Evolutionary conservation across 306 rosid genomes (phyloP), one percentile per base, ranked within the genome.

Genomic region (Urtica urens): DNA sequence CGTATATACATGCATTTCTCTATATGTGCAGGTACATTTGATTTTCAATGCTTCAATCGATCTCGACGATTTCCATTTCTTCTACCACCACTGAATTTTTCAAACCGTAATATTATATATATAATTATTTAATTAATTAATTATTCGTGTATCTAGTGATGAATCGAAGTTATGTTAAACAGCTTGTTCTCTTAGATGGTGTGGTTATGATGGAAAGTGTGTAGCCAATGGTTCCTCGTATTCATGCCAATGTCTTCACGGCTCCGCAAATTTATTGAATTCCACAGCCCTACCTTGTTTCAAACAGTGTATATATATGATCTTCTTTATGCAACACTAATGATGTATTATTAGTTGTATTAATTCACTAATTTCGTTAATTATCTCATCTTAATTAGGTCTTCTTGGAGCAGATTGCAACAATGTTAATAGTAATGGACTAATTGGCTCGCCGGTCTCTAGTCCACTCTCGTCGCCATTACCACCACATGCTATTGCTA

Each of bases 171-270:
- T 9, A 48, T 22, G 6, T 4, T 28, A 10, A 28, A 17, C 71
- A 67, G 74, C 34, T 50, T 73, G 79, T 65, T 21, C 28, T 6
- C 9, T 53, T 5, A 55, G 38, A 34, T 68, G 75, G 74, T 63
- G 79, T 15, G 69, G 69, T 1, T n/a, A n/a, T n/a, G 71, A 68
- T 11, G 72, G 72, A 59, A 64, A 43, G 9, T 73, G 79, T 49
- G 39, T 73, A 12, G 7, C 58, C 46, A 38, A 63, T 39, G 65
- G 54, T 25, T 21, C 51, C 3, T 64, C 62, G 46, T 23, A 73
- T 58, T 10, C 7, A 31, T 73, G 79, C 68, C 25, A 59, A 39
- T 73, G 79, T 62, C 21, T 27, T 45, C 34, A 59, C 35, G 72
- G 75, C 49, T 59, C 64, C 0, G 2, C 24, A 2, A 73, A 68